Evolutionary conservation across 441 rosid species (phyloP), one percentile per base, ranked within the genome.

Genomic region (Croton laevigatus): DNA sequence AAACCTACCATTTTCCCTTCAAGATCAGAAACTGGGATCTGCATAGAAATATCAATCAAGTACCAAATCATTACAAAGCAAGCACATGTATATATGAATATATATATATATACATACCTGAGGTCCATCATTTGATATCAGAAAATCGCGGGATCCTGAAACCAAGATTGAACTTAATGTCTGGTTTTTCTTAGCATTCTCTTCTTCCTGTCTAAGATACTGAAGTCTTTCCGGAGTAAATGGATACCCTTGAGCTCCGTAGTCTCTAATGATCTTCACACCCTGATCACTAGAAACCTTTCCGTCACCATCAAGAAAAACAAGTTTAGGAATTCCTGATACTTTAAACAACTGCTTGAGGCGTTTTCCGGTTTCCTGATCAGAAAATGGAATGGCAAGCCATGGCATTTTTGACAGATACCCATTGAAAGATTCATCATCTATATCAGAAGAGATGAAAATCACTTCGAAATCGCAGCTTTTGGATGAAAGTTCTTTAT

Each of bases 321-420:
- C 74, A 5, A 82, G 84, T 11, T 53, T 61, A 55, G 88, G 88
- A 14, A 79, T 80, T 20, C 78, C 80, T 0, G 42, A 64, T 37
- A 71, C 83, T 60, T 78, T 19, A 71, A 82, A 79, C 75, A 78
- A n/a, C 59, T 59, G 74, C 65, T 76, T 60, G 16, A 80, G 64
- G 67, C 53, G 64, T 12, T 66, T 57, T 12, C 75, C 59, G 19
- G 14, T 66, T 8, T 19, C 80, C 14, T 59, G 6, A 61, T 79
- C 82, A 51, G 86, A 49, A 59, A 68, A 76, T 11, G 88, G 84
- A 63, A 84, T 49, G 10, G 88, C 84, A 62, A 84, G 82, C 85
- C 85, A 84, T 0, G 85, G 85, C 87, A 80, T 82, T 40, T 74
- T 62, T 17, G 84, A 73, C 69, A 84, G 82, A 69, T 73, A 71